Evolutionary conservation across 345 rosid genomes (phyloP).

Genomic region (Rhodomyrtus tomentosa): DNA sequence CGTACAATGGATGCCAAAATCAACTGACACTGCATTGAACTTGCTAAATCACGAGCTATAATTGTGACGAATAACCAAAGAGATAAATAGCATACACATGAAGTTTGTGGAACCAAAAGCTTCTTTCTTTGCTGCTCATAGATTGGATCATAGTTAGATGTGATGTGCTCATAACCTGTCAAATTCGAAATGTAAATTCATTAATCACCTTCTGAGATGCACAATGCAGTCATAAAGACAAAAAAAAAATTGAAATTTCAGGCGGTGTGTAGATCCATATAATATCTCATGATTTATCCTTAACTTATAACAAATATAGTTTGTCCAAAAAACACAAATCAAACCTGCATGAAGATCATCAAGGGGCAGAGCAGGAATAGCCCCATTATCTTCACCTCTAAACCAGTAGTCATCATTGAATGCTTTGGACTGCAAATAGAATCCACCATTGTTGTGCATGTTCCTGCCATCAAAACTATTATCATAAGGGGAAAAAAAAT

Average conservation of each 20-base stretch:
- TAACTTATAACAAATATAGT: not conserved
- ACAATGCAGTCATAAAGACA: not conserved
- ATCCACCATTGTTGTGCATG: conserved; percentile 5
- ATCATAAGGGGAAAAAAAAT: not conserved
- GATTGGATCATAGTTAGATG: not conserved
- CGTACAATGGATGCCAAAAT: not conserved
- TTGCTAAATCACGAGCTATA: not conserved
- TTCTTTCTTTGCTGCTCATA: not conserved
- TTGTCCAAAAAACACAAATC: not conserved
- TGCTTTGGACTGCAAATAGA: conserved; percentile 14
- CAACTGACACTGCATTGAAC: not conserved
- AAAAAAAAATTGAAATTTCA: not conserved
- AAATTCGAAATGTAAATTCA: not conserved
- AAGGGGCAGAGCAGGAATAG: conserved; percentile 15
- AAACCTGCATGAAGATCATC: conserved; percentile 22
- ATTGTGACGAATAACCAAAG: not conserved
- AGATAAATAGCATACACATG: not conserved
- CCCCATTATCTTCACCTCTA: conserved; percentile 6
- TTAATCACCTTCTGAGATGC: not conserved
- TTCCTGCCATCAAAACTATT: conserved; percentile 5
- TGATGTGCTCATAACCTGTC: not conserved
- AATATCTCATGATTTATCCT: not conserved
- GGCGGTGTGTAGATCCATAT: not conserved
- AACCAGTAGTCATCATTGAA: conserved; percentile 11
- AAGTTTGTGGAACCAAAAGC: not conserved